Evolutionary conservation across 805 yeast species (phyloP).

Genomic region (Yarrowia sp.): DNA sequence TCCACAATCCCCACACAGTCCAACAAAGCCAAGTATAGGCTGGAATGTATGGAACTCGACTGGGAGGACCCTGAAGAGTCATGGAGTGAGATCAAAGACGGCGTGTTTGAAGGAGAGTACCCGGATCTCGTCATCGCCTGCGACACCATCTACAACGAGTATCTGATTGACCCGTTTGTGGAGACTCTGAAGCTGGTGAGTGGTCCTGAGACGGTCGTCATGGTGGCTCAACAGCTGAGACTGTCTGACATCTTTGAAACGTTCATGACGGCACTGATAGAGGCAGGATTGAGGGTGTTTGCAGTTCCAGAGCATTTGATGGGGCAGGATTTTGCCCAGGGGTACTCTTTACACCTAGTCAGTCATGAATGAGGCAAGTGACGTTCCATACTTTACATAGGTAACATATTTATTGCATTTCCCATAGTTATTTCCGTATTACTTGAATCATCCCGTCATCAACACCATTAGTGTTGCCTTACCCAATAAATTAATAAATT

Average conservation of each 20-base stretch:
- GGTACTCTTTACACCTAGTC: constrained; percentile 39
- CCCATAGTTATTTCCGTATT: no score
- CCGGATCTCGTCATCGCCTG: constrained; percentile 62
- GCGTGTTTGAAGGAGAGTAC: constrained; percentile 38
- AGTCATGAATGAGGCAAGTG: no score
- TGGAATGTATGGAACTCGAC: constrained; percentile 61
- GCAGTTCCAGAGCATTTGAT: constrained; percentile 41
- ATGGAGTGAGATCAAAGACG: constrained; percentile 43
- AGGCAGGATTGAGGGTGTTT: constrained; percentile 48
- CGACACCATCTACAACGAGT: constrained; percentile 72
- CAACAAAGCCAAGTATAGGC: constrained; percentile 23
- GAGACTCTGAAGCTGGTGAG: constrained; percentile 51
- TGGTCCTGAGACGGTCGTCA: constrained; percentile 50
- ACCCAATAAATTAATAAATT: constrained; percentile 37
- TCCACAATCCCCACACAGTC: constrained; percentile 41
- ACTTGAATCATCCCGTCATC: no score
- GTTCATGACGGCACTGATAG: constrained; percentile 53
- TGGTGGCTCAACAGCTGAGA: constrained; percentile 63
- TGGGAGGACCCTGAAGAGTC: constrained; percentile 63
- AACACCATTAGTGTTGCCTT: neutral
- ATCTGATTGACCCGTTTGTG: constrained; percentile 59
- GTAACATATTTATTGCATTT: neutral
- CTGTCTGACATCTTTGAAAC: constrained; percentile 58
- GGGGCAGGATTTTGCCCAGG: constrained; percentile 39
- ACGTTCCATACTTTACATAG: no score